Base-by-base conservation (phyloP, 116 monocot genomes). In the Iris pallida region DNA sequence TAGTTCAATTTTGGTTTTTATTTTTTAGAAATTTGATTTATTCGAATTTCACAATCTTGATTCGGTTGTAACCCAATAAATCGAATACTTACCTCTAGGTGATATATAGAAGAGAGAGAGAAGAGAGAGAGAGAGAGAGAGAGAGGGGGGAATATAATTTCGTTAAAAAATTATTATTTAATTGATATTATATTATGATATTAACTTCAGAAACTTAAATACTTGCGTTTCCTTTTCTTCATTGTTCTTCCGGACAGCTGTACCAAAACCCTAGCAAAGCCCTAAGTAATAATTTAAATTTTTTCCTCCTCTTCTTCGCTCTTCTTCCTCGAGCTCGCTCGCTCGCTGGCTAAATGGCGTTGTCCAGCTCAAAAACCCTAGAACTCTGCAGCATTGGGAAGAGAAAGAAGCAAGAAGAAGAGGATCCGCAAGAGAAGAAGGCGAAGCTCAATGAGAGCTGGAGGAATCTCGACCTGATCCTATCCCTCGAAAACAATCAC, bases 401-500 rank as follows among this genome's bases (percentile, higher is more conserved):
- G 47, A 58, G 55, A 62, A 16, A 19, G 40, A 56, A 65, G 66
- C 69, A 57, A 69, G 30, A n/a, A 55, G 78, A 70, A 15, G 66
- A 49, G 43, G 19, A 18, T 45, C 40, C 42, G 46, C 15, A 30
- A 47, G 53, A n/a, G 42, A 88, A 86, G 70, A 83, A 76, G 20
- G 7, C 61, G 46, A 69, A 68, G 12, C 57, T n/a, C 8, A 5
- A 53, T 42, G 69, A 74, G 5, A 41, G 57, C 13, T 89, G 90
- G 82, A 59, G 58, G 45, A 79, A 82, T 20, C 79, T 90, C 67
- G 84, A 86, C 48, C 73, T 90, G 59, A 77, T 84, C 52, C 81
- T 84, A n/a, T 72, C 84, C 47, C 65, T 93, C 46, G 78, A 84
- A 52, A 44, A 45, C 70, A 0, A 30, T 30, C 30, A 30, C 30